Base-by-base conservation (phyloP, 73 alveolate genomes). In the Paramecium primaurelia region DNA sequence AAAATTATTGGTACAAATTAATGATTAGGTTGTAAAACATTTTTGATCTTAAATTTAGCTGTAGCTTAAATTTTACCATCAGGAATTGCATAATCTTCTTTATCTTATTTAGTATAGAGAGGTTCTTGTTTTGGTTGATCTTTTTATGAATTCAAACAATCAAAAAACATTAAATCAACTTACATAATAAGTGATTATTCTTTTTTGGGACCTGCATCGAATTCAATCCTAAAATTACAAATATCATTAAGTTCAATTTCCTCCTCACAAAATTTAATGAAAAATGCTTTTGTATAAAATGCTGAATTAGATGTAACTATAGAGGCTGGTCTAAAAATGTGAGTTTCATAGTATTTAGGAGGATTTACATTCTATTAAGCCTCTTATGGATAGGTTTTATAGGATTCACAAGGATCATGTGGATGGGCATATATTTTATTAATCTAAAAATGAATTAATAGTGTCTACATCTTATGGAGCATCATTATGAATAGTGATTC, bases 181-280 rank as follows among this genome's bases (percentile, higher is more conserved):
- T 89, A 64, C 91, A 89, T 71, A 32, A 89, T 89, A 25, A 71
- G 28, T 12, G 94, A 83, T 26, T 89, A 36, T 71, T 89, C 94
- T 36, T 83, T 83, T 51, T 89, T 71, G n/a, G 86, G 71, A 47
- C 94, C 84, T 25, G 94, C 92, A 42, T 89, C 94, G 6, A 89
- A 89, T 51, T 89, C 94, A 69, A 89, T 89, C 32, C 94, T 58
- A 58, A 89, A 89, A 71, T 73, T 77, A 26, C 94, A 89, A 49
- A 89, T 51, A 26, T 89, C 94, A 30, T 89, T 89, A 14, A 89
- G 77, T 37, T 89, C 94, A 58, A 89, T 83, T 30, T 89, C 94
- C 54, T 89, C 94, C 32, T 89, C 94, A 28, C 94, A 89, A 34
- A 89, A 89, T n/a, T 89, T 89, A 36, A 89, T 89, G 25, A 89